phyloP scores from a whole-genome alignment of 768 basidiomycete species.

The Chalciporus sphaerocephalus region DNA sequence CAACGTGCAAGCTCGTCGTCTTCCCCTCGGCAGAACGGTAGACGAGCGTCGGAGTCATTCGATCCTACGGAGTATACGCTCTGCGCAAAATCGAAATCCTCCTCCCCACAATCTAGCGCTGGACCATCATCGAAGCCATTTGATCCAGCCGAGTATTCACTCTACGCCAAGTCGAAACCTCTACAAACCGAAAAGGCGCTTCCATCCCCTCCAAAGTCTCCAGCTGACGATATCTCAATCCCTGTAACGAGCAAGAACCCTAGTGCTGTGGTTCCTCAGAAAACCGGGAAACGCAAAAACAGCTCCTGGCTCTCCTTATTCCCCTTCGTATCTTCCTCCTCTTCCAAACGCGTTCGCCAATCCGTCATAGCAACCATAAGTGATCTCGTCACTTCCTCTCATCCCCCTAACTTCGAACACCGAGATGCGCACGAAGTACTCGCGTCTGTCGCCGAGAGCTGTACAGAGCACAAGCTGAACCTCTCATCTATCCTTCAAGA shows the following conservation, averaged over 20 bases:
- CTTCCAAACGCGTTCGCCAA: constrained; percentile 43
- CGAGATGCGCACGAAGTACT: constrained; percentile 40
- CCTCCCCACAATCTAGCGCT: no score
- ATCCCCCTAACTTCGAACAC: background rate
- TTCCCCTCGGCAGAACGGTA: background rate
- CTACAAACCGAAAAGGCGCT: background rate
- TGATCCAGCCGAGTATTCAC: background rate
- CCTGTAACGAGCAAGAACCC: background rate
- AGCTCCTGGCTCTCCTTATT: constrained; percentile 29
- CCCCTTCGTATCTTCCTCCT: constrained; percentile 23
- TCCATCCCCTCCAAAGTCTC: background rate
- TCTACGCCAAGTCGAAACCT: no score
- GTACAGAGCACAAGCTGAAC: constrained; percentile 46
- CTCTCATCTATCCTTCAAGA: constrained; percentile 28
- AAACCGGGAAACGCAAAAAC: constrained; percentile 4
- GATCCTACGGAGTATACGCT: background rate
- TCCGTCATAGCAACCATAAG: constrained; percentile 51
- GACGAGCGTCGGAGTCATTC: background rate
- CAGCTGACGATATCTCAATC: background rate
- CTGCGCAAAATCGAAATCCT: no score
- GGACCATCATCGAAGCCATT: background rate
- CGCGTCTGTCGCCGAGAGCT: constrained; percentile 57
- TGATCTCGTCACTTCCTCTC: constrained; percentile 40
- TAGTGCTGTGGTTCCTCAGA: background rate
- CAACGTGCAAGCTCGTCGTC: background rate